A percentile compares a stretch with the other conserved stretches of the same genome.
These are phyloP conservation scores for Warburgia ugandensis DNA, from an alignment of 164 flowering plant species.

Conservation along the genomic window DNA sequence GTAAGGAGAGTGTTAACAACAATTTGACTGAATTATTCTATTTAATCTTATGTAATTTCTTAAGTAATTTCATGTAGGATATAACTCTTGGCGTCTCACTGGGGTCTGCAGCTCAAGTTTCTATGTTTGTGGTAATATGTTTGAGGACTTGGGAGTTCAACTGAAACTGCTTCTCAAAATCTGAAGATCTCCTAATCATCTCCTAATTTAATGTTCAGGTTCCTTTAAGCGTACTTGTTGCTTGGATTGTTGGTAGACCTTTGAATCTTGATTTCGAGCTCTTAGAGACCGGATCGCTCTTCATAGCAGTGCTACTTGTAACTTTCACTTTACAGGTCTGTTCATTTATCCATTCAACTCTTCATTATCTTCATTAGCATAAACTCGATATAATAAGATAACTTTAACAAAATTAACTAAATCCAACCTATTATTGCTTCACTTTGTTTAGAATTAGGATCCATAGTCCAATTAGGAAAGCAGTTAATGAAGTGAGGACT, in stretches of 20 bases:
- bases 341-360: background rate
- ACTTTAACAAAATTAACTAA: no score
- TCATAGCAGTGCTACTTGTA: constrained; percentile 51
- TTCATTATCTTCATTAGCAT: background rate
- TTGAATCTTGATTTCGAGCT: constrained; percentile 76
- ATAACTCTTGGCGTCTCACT: constrained; percentile 81
- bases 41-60: no score
- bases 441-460: background rate
- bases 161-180: background rate
- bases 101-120: constrained; percentile 91
- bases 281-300: constrained; percentile 70
- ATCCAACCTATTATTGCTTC: background rate
- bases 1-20: constrained; percentile 19
- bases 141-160: background rate
- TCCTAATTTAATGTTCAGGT: constrained; percentile 32
- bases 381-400: background rate
- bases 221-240: constrained; percentile 56
- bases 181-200: background rate
- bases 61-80: constrained; percentile 44
- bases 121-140: constrained; percentile 78
- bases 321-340: constrained; percentile 26
- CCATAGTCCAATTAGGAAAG: no score
- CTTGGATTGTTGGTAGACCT: constrained; percentile 65
- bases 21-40: background rate
- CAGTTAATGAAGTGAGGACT: no score